These are phyloP conservation scores for Daldinia decipiens DNA, from an alignment of 495 filamentous ascomycete species.

Conservation along the genomic window DNA sequence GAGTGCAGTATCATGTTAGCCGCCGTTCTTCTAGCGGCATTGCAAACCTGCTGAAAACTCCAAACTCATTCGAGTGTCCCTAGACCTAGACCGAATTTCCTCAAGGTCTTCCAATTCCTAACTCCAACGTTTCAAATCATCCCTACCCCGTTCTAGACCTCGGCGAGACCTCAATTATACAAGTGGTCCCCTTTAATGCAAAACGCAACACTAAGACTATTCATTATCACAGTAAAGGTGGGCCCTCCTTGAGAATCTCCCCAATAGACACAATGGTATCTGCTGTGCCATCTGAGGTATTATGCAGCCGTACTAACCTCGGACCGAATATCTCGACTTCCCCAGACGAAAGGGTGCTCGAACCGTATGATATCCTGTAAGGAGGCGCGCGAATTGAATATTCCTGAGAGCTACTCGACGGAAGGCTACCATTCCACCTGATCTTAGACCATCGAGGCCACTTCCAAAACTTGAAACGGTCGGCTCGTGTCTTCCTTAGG, in stretches of 20 bases:
- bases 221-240: conserved; percentile 13
- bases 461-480: conserved; percentile 45
- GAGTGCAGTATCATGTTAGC: not conserved
- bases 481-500: conserved; percentile 35
- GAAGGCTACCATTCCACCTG: conserved; percentile 32
- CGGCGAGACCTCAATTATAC: conserved; percentile 4
- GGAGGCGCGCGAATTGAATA: conserved; percentile 34
- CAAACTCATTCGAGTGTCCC: conserved; percentile 1
- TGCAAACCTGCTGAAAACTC: conserved; percentile 16
- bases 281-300: conserved; percentile 38
- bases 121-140: conserved; percentile 24
- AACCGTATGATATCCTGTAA: conserved; percentile 26
- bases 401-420: conserved; percentile 23
- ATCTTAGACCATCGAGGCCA: conserved; percentile 40
- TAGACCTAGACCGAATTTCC: conserved; percentile 10
- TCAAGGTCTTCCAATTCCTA: conserved; percentile 26
- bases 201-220: not conserved
- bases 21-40: not conserved
- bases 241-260: conserved; percentile 43
- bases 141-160: conserved; percentile 1
- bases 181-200: not conserved
- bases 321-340: conserved; percentile 40
- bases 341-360: conserved; percentile 12
- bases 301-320: conserved; percentile 35
- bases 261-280: conserved; percentile 40